Conservation (phyloP, 345 rosid species). For the Angophora floribunda region DNA sequence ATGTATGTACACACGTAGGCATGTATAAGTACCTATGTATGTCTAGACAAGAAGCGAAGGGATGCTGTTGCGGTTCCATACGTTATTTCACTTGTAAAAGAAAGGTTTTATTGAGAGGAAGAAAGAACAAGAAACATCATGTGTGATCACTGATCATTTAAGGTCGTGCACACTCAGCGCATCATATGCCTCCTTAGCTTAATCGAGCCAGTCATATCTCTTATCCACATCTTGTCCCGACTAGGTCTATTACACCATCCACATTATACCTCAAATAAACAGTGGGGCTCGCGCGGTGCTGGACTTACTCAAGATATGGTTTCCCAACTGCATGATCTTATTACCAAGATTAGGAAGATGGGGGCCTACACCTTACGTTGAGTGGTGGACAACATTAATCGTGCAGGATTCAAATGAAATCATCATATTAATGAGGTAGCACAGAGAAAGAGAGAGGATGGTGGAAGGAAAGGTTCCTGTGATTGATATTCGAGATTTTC, state of each 20-base stretch:
- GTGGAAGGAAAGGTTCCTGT: conserved; percentile 8
- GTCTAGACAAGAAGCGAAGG: not conserved
- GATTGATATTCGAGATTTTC: conserved; percentile 37
- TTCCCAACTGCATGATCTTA: not conserved
- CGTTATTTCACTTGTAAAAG: too few species aligned
- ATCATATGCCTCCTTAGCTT: not conserved
- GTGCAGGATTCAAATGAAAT: too few species aligned
- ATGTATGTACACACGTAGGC: not conserved
- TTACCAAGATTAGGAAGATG: too few species aligned
- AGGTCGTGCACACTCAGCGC: not conserved
- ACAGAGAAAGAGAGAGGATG: too few species aligned
- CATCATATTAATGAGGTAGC: too few species aligned
- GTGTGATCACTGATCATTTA: not conserved
- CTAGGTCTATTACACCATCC: not conserved
- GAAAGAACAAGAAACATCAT: not conserved
- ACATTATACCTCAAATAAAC: not conserved
- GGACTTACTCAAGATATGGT: not conserved
- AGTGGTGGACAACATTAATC: too few species aligned
- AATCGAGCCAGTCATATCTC: not conserved
- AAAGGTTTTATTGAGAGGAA: too few species aligned
- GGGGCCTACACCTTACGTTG: too few species aligned
- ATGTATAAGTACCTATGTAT: not conserved
- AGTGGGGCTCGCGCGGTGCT: not conserved
- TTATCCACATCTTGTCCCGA: not conserved
- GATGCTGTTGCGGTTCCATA: too few species aligned